These are phyloP conservation scores for Penicillium thymicola DNA, from an alignment of 2,329 filamentous ascomycete genomes.

Conservation along the genomic window DNA sequence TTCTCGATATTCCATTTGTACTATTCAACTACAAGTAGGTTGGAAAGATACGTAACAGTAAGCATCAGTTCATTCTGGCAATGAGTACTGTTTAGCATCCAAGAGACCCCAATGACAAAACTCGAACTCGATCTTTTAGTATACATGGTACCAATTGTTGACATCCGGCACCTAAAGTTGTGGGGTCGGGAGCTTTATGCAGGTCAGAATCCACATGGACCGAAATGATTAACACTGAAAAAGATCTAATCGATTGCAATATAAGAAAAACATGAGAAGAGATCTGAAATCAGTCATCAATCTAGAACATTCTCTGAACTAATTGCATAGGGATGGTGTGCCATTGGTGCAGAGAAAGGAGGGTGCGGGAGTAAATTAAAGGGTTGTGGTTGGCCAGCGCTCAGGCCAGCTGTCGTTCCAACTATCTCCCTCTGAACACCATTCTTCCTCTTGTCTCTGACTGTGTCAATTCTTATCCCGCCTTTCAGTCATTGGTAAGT, in stretches of 20 bases:
- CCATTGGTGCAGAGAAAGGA: constrained; percentile 1
- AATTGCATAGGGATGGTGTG: not conserved
- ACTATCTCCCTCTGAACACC: constrained; percentile 8
- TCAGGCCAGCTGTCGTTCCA: constrained; percentile 34
- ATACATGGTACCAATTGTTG: not conserved
- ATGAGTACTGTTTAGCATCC: not conserved
- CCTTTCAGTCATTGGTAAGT: constrained; percentile 3
- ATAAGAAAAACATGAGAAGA: not conserved
- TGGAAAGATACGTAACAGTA: not conserved
- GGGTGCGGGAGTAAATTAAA: not conserved
- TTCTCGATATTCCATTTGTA: not conserved
- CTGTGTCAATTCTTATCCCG: constrained; percentile 8
- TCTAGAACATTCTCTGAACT: not conserved
- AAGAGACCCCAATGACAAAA: not conserved
- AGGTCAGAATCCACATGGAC: constrained; percentile 6
- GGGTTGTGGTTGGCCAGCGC: constrained; percentile 22
- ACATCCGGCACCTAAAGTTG: not conserved
- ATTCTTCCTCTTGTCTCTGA: constrained; percentile 11
- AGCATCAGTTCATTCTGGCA: not conserved
- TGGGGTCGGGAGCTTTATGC: constrained; percentile 2
- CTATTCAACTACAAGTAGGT: not conserved
- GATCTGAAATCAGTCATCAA: not conserved
- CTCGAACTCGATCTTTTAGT: not conserved
- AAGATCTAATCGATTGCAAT: not conserved
- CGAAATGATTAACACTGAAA: not conserved